These are phyloP conservation scores for Cruciata laevipes DNA, from an alignment of 257 asterid species.

Conservation along the genomic window DNA sequence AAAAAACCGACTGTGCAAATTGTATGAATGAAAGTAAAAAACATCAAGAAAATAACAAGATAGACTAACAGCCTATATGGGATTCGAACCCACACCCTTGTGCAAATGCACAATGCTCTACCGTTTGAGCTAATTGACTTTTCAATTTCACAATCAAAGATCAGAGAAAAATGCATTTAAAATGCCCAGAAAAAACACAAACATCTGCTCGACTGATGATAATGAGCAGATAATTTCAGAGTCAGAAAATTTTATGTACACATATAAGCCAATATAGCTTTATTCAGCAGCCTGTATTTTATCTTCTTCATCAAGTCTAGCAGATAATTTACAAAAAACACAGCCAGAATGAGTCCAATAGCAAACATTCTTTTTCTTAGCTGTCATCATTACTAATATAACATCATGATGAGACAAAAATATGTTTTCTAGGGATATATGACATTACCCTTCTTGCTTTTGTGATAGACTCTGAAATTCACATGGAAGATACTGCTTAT, in stretches of 20 bases:
- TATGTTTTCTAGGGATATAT: background rate
- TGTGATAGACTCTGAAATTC: background rate
- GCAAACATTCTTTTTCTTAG: background rate
- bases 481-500: slow-evolving; percentile 5
- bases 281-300: background rate
- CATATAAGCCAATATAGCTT: too few species aligned
- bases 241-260: too few species aligned
- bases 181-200: too few species aligned
- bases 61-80: background rate
- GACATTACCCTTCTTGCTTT: background rate
- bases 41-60: too few species aligned
- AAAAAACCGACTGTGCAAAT: too few species aligned
- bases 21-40: too few species aligned
- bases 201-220: too few species aligned
- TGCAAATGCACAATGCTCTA: background rate
- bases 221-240: too few species aligned
- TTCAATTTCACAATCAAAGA: background rate
- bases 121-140: background rate
- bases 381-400: background rate
- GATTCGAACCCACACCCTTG: background rate
- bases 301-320: background rate
- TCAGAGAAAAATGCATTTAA: too few species aligned
- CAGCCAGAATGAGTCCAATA: background rate
- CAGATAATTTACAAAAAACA: background rate
- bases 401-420: background rate